These are phyloP conservation scores for Xylaria sp. DNA, from an alignment of 2,329 filamentous ascomycete genomes.

Conservation along the genomic window DNA sequence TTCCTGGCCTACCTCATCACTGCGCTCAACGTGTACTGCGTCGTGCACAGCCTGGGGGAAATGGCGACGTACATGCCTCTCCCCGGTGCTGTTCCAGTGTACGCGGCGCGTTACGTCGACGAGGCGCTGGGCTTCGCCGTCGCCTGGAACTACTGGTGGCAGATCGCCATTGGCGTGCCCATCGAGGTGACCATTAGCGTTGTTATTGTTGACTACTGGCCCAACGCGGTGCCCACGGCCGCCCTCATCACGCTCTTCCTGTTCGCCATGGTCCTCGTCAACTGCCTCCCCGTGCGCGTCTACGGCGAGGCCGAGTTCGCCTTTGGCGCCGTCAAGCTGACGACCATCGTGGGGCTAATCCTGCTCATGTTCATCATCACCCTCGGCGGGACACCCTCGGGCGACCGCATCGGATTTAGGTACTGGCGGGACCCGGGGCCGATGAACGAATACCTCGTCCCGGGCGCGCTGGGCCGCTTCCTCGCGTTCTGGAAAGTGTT, in stretches of 20 bases:
- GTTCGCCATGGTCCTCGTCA: constrained; percentile 45
- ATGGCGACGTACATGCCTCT: constrained; percentile 68
- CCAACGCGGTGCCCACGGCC: constrained; percentile 34
- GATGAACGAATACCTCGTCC: constrained; percentile 49
- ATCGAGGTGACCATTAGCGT: constrained; percentile 54
- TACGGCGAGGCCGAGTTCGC: constrained; percentile 62
- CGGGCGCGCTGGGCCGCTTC: constrained; percentile 48
- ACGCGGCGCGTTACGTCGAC: constrained; percentile 55
- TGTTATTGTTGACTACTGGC: constrained; percentile 55
- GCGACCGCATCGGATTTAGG: constrained; percentile 52
- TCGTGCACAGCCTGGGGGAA: constrained; percentile 58
- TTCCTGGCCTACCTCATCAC: constrained; percentile 51
- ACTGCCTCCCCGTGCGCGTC: constrained; percentile 49
- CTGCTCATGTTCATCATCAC: constrained; percentile 56
- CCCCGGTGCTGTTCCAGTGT: constrained; percentile 58
- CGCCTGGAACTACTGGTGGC: constrained; percentile 59
- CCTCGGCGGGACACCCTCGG: constrained; percentile 51
- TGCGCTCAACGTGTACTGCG: constrained; percentile 55
- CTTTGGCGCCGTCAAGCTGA: constrained; percentile 56
- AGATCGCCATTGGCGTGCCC: constrained; percentile 55
- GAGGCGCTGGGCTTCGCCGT: constrained; percentile 55
- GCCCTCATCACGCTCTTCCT: constrained; percentile 47
- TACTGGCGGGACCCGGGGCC: constrained; percentile 52
- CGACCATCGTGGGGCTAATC: constrained; percentile 55
- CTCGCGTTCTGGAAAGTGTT: constrained; percentile 53